Evolutionary conservation across 768 basidiomycete species (phyloP).

Genomic region (Leccinellum albellum): DNA sequence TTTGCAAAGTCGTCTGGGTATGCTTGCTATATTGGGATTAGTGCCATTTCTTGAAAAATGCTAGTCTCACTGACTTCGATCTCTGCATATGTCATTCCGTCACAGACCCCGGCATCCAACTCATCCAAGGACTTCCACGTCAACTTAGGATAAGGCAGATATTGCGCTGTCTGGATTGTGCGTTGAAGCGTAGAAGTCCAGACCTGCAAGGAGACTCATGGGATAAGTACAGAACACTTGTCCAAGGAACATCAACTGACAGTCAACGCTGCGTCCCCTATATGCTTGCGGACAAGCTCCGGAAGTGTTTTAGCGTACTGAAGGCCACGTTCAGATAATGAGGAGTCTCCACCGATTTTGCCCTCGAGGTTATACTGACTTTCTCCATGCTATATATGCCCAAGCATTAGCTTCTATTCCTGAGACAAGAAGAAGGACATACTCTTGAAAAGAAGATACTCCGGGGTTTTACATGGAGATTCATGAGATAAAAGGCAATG

Average conservation of each 20-base stretch:
- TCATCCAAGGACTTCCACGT: constrained; percentile 99
- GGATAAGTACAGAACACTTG: background rate
- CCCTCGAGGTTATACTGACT: constrained; percentile 96
- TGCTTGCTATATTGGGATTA: constrained; percentile 52
- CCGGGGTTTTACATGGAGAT: constrained; percentile 92
- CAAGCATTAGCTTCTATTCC: constrained; percentile 2
- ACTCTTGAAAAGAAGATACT: constrained; percentile 96
- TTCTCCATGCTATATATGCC: constrained; percentile 89
- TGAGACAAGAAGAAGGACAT: constrained; percentile 26
- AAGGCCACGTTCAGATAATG: constrained; percentile 78
- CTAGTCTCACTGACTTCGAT: constrained; percentile 67
- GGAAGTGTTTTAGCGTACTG: constrained; percentile 86
- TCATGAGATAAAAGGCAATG: constrained; percentile 98
- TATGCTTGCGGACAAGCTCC: constrained; percentile 80
- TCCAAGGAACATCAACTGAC: constrained; percentile 38
- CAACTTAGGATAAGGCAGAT: constrained; percentile 82
- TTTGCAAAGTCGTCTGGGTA: constrained; percentile 99
- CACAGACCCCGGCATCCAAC: constrained; percentile 97
- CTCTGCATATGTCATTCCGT: constrained; percentile 99
- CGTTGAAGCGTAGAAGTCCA: constrained; percentile 98
- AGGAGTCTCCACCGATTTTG: constrained; percentile 96
- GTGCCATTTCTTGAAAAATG: background rate
- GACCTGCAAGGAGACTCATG: constrained; percentile 48
- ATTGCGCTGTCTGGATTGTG: constrained; percentile 85
- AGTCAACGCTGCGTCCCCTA: constrained; percentile 84